phyloP scores from a whole-genome alignment of 1,284 basidiomycete species.

The Earliella scabrosa region DNA sequence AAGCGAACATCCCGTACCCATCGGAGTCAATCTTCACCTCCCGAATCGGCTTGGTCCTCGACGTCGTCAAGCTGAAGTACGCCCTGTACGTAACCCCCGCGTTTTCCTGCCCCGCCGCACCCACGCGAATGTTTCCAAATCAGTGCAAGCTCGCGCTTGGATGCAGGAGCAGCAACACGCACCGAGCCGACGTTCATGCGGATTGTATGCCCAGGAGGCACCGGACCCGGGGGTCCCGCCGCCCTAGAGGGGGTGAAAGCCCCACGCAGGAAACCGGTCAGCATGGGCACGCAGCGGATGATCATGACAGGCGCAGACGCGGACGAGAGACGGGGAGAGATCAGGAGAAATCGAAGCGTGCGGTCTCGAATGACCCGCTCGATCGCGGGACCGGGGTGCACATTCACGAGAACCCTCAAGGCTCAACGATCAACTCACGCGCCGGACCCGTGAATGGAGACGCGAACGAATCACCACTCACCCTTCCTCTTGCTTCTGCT shows the following conservation, averaged over 20 bases:
- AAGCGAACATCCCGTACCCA: slow-evolving; percentile 67
- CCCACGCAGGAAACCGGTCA: too few relatives aligned
- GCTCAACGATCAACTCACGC: too few relatives aligned
- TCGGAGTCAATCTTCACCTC: slow-evolving; percentile 40
- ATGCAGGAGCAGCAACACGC: slow-evolving; percentile 30
- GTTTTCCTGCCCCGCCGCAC: slow-evolving; percentile 39
- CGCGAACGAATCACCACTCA: not conserved
- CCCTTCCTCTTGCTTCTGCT: not conserved
- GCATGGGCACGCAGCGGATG: too few relatives aligned
- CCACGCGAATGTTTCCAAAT: not conserved
- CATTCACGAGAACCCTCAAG: too few relatives aligned
- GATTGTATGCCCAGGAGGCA: slow-evolving; percentile 50
- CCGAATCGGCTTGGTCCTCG: slow-evolving; percentile 7
- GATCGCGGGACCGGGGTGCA: too few relatives aligned
- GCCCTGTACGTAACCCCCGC: slow-evolving; percentile 48
- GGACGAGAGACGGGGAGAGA: too few relatives aligned
- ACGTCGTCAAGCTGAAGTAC: slow-evolving; percentile 45
- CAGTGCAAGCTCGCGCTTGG: not conserved
- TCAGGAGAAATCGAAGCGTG: too few relatives aligned
- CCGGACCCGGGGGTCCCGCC: not conserved
- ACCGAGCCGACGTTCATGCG: slow-evolving; percentile 70
- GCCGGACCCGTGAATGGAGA: too few relatives aligned
- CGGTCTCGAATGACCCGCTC: too few relatives aligned
- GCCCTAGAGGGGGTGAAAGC: too few relatives aligned
- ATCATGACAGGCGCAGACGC: too few relatives aligned